phyloP scores from a whole-genome alignment of 2,329 filamentous ascomycete genomes.

The Fusarium fracticaudum region DNA sequence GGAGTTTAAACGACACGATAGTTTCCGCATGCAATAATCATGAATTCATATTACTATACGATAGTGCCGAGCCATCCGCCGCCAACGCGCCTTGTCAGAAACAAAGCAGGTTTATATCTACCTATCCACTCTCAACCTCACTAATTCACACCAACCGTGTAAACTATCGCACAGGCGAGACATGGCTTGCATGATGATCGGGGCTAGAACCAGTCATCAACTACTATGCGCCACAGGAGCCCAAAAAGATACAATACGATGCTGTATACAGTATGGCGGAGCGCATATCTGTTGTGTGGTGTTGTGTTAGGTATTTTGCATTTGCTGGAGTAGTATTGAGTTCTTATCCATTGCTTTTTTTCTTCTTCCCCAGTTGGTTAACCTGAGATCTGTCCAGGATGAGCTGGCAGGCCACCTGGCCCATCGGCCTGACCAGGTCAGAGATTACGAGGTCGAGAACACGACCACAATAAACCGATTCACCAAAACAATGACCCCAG shows the following conservation, averaged over 20 bases:
- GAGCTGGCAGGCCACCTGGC: constrained; percentile 11
- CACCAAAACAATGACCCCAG: constrained; percentile 10
- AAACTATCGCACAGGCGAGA: constrained; percentile 28
- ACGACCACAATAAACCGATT: constrained; percentile 23
- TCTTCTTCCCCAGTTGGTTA: constrained; percentile 26
- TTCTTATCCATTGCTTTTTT: constrained; percentile 1
- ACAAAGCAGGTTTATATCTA: constrained; percentile 17
- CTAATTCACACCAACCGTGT: constrained; percentile 1
- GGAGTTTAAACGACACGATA: constrained; percentile 5
- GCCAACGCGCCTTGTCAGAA: neutral
- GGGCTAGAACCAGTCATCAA: constrained; percentile 23
- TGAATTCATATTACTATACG: constrained; percentile 1
- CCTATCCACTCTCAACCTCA: neutral
- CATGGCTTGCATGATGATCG: constrained; percentile 40
- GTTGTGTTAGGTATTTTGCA: neutral
- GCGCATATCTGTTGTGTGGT: neutral
- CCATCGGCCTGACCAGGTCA: constrained; percentile 14
- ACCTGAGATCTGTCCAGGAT: constrained; percentile 38
- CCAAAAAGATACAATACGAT: constrained; percentile 3
- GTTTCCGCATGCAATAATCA: constrained; percentile 27
- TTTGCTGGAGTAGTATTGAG: constrained; percentile 12
- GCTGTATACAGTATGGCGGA: constrained; percentile 18
- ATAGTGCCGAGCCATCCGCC: constrained; percentile 29
- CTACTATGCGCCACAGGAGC: constrained; percentile 29
- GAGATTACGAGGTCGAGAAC: constrained; percentile 33